phyloP scores from a whole-genome alignment of 1,284 basidiomycete genomes.

The Chalciporus sp. region DNA sequence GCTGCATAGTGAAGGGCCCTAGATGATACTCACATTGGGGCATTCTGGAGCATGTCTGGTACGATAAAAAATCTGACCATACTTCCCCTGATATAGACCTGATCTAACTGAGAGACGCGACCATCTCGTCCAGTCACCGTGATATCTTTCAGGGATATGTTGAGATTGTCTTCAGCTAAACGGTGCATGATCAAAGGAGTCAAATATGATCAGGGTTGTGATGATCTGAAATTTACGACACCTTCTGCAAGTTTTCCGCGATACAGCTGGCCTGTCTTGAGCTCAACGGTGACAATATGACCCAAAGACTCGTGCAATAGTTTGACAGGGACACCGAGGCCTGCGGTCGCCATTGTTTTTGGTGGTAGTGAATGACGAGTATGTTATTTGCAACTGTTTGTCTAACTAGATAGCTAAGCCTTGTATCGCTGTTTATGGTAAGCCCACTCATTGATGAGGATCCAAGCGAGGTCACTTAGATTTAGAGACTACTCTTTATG shows the following conservation, averaged over 20 bases:
- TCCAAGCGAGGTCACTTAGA: too few species aligned
- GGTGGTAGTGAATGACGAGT: slow-evolving; percentile 12
- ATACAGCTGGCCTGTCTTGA: slow-evolving; percentile 97
- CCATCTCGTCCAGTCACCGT: slow-evolving; percentile 98
- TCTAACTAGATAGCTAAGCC: not conserved
- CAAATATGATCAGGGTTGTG: slow-evolving; percentile 5
- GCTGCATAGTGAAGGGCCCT: not conserved
- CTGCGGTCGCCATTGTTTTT: slow-evolving; percentile 38
- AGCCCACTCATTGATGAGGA: too few species aligned
- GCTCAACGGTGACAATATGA: slow-evolving; percentile 95
- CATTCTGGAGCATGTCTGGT: slow-evolving; percentile 98
- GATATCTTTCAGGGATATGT: slow-evolving; percentile 95
- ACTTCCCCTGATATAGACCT: slow-evolving; percentile 98
- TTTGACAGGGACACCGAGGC: slow-evolving; percentile 91
- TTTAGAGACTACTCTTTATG: too few species aligned
- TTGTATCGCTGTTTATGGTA: too few species aligned
- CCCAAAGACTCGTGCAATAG: slow-evolving; percentile 93
- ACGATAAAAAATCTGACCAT: slow-evolving; percentile 99
- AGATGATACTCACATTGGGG: slow-evolving; percentile 83
- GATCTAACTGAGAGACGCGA: slow-evolving; percentile 98
- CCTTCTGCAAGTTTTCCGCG: slow-evolving; percentile 97
- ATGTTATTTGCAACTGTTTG: slow-evolving; percentile 30
- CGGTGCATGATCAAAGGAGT: slow-evolving; percentile 23
- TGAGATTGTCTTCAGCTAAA: slow-evolving; percentile 96
- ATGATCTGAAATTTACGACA: slow-evolving; percentile 33